phyloP scores from a whole-genome alignment of 2,329 filamentous ascomycete species.

The Verticillium albo-atrum region DNA sequence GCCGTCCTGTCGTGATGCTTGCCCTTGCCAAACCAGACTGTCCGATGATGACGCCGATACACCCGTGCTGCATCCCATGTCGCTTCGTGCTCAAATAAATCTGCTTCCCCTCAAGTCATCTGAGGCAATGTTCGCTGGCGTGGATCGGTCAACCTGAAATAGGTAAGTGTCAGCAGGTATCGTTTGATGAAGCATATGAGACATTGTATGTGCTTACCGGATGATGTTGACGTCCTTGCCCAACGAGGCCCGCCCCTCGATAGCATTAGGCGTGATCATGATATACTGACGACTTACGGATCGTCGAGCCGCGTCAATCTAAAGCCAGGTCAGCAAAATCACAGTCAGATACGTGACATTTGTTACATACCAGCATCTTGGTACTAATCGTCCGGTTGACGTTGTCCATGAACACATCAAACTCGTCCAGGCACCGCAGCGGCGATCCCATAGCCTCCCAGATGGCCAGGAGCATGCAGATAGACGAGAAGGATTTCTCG shows the following conservation, averaged over 20 bases:
- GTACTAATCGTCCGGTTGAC: constrained; percentile 93
- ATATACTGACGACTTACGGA: constrained; percentile 93
- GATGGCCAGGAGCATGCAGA: constrained; percentile 85
- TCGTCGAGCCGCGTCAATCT: constrained; percentile 79
- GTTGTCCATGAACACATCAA: constrained; percentile 99
- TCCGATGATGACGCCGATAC: neutral
- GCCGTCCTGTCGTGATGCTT: neutral
- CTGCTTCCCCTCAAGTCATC: neutral
- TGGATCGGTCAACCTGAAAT: constrained; percentile 51
- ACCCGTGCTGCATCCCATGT: neutral
- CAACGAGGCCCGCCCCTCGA: constrained; percentile 53
- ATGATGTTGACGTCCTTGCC: constrained; percentile 74
- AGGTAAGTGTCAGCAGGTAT: constrained; percentile 16
- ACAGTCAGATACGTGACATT: too few species aligned
- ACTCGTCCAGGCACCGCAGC: constrained; percentile 92
- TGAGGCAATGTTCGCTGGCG: constrained; percentile 45
- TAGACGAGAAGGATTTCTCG: constrained; percentile 96
- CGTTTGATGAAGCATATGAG: neutral
- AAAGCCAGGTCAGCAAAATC: neutral
- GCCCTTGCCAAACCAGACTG: neutral
- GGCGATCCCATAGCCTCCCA: constrained; percentile 99
- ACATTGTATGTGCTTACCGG: constrained; percentile 42
- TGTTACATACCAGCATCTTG: constrained; percentile 73
- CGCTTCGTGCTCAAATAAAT: neutral
- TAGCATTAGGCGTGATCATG: constrained; percentile 89